A percentile compares a stretch with the other conserved stretches of the same genome.
phyloP scores from a whole-genome alignment of 345 rosid species.

The Heritiera fomes region DNA sequence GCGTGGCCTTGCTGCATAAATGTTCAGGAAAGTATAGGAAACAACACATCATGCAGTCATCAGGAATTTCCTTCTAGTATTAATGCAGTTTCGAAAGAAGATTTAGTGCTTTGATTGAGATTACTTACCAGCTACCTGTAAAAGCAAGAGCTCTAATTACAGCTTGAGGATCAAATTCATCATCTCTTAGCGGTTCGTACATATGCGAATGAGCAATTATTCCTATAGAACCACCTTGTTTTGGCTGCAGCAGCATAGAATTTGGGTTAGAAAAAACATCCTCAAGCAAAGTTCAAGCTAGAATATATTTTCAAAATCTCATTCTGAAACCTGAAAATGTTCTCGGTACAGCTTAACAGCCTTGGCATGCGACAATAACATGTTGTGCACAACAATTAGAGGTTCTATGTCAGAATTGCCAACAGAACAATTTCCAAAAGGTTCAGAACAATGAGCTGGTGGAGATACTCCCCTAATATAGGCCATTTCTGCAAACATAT shows the following conservation, averaged over 20 bases:
- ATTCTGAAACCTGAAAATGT: slow-evolving; percentile 32
- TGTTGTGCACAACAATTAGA: slow-evolving; percentile 36
- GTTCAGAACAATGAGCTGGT: slow-evolving; percentile 41
- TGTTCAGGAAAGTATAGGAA: not conserved
- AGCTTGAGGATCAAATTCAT: slow-evolving; percentile 38
- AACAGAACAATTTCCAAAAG: slow-evolving; percentile 43
- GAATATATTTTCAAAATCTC: not conserved
- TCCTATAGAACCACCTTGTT: slow-evolving; percentile 44
- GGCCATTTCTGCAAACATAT: slow-evolving; percentile 34
- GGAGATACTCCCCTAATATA: slow-evolving; percentile 38
- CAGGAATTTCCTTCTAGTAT: not conserved
- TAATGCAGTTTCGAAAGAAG: not conserved
- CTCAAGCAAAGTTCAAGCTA: not conserved
- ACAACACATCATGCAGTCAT: not conserved
- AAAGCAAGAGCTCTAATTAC: slow-evolving; percentile 38
- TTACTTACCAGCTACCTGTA: slow-evolving; percentile 32
- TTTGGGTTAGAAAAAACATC: not conserved
- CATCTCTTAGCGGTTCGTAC: slow-evolving; percentile 42
- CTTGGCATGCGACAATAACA: slow-evolving; percentile 41
- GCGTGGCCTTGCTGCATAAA: not conserved
- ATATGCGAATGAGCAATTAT: slow-evolving; percentile 25
- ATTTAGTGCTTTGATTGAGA: not conserved
- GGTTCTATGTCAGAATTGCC: slow-evolving; percentile 48
- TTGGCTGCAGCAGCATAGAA: slow-evolving; percentile 26
- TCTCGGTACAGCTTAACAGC: slow-evolving; percentile 42